A percentile compares a stretch with the other conserved stretches of the same genome.
These are phyloP conservation scores for Mycena crocata DNA, from an alignment of 768 basidiomycete genomes.

Conservation along the genomic window DNA sequence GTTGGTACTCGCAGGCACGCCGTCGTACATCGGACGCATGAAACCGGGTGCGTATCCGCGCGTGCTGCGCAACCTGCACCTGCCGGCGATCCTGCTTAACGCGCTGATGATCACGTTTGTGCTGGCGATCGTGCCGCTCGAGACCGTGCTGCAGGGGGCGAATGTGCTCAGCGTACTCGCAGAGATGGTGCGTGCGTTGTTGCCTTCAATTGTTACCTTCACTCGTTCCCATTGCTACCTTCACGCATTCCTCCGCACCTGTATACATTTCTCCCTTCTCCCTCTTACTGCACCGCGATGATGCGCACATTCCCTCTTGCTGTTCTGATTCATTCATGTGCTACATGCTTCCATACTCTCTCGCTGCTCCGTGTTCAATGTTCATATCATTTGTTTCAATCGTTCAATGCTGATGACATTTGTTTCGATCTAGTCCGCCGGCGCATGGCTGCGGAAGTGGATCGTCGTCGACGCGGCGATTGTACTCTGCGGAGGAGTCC, in stretches of 20 bases:
- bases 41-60: constrained; percentile 64
- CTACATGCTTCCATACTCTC: no score
- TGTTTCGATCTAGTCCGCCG: constrained; percentile 56
- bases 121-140: constrained; percentile 67
- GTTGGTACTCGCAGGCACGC: constrained; percentile 55
- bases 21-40: constrained; percentile 74
- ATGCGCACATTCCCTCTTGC: no score
- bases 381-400: no score
- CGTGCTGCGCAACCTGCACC: constrained; percentile 75
- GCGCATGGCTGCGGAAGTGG: constrained; percentile 70
- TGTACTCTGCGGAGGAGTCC: constrained; percentile 79
- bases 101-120: constrained; percentile 68
- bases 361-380: no score
- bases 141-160: constrained; percentile 58
- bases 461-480: constrained; percentile 75
- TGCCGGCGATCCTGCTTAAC: constrained; percentile 68
- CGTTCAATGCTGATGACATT: not conserved
- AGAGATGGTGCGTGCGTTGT: constrained; percentile 53
- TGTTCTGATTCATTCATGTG: no score
- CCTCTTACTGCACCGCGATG: not conserved
- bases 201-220: no score
- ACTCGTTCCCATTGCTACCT: no score
- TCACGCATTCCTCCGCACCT: no score
- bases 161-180: constrained; percentile 78
- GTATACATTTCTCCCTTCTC: not conserved